Evolutionary conservation across 169 alveolate genomes (phyloP).

Genomic region (Perkinsus olseni): DNA sequence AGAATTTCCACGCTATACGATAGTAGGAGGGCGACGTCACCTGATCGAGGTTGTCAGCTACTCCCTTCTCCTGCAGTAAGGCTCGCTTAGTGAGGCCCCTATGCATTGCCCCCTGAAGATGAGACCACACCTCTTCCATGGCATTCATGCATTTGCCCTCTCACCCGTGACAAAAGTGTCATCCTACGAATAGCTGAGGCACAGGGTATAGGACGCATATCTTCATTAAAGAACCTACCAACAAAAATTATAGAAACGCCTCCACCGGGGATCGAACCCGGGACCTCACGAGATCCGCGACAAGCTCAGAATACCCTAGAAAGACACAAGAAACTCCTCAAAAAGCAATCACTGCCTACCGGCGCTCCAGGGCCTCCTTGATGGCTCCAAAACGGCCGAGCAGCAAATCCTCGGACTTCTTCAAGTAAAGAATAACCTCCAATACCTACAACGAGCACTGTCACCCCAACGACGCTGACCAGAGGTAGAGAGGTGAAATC

Average conservation of each 20-base stretch:
- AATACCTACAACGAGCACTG: neutral
- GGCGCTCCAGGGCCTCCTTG: neutral
- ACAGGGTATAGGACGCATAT: neutral
- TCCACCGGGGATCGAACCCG: neutral
- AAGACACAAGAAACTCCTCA: no score
- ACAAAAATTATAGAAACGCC: neutral
- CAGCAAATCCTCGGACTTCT: neutral
- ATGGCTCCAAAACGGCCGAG: neutral
- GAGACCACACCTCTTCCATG: no score
- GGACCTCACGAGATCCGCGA: neutral
- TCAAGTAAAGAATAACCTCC: neutral
- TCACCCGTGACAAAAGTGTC: neutral
- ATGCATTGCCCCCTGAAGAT: neutral
- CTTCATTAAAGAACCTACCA: neutral
- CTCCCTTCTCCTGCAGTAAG: neutral
- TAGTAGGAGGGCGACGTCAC: neutral
- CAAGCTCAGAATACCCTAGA: neutral
- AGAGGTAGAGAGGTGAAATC: no score
- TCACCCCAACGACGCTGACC: no score
- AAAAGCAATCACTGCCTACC: no score
- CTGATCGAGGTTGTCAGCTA: neutral
- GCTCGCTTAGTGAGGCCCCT: neutral
- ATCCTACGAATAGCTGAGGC: neutral
- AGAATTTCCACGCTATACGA: no score
- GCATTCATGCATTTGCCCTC: neutral